A percentile compares a stretch with the other conserved stretches of the same genome.
These are phyloP conservation scores for Tranzscheliella williamsii DNA, from an alignment of 1,284 basidiomycete species.

Conservation along the genomic window DNA sequence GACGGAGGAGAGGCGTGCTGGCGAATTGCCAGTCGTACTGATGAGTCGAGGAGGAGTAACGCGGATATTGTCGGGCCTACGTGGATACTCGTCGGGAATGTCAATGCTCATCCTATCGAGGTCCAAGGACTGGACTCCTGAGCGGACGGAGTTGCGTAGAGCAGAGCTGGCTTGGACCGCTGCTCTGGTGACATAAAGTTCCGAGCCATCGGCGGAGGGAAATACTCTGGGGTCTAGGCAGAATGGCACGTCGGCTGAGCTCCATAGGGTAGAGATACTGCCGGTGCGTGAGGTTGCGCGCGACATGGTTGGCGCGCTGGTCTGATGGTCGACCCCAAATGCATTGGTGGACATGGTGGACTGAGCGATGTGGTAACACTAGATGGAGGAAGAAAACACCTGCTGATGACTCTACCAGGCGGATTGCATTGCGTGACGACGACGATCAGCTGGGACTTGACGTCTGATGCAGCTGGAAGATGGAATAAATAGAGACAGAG, in stretches of 20 bases:
- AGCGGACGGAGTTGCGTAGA: slow-evolving; percentile 8
- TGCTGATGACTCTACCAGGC: no score
- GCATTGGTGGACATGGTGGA: no score
- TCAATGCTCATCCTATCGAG: slow-evolving; percentile 28
- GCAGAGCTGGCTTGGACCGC: slow-evolving; percentile 9
- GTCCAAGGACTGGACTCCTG: slow-evolving; percentile 14
- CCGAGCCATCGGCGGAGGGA: no score
- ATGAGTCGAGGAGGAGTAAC: slow-evolving; percentile 18
- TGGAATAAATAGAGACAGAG: no score
- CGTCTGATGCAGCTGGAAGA: no score
- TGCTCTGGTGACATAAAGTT: no score
- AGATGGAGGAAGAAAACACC: no score
- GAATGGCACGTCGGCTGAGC: slow-evolving; percentile 50
- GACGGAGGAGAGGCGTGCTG: slow-evolving; percentile 18
- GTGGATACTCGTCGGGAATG: slow-evolving; percentile 28
- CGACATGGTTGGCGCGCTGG: slow-evolving; percentile 19
- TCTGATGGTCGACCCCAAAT: no score
- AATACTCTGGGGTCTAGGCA: slow-evolving; percentile 40
- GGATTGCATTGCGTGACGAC: no score
- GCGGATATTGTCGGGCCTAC: slow-evolving; percentile 21
- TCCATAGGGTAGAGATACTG: slow-evolving; percentile 49
- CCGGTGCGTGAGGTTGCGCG: slow-evolving; percentile 23
- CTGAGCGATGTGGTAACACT: no score
- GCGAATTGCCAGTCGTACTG: slow-evolving; percentile 1
- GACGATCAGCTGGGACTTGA: no score